Evolutionary conservation across 2,329 filamentous ascomycete species (phyloP).

Genomic region (Monosporascus sp.): DNA sequence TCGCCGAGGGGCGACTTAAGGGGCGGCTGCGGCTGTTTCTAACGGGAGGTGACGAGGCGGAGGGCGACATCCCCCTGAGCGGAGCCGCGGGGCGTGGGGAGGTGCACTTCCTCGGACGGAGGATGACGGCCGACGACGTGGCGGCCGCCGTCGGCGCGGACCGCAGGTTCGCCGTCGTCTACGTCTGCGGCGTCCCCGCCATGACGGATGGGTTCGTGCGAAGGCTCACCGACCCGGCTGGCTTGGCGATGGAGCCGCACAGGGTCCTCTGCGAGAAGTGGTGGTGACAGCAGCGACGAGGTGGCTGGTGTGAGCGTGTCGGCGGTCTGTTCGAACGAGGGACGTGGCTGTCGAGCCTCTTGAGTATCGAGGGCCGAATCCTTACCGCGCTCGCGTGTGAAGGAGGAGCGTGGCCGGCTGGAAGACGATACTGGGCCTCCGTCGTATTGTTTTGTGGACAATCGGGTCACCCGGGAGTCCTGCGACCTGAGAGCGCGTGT

Average conservation of each 20-base stretch:
- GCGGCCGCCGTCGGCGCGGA: conserved; percentile 31
- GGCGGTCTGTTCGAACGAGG: too few relatives aligned
- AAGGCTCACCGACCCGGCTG: conserved; percentile 30
- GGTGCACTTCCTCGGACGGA: conserved; percentile 29
- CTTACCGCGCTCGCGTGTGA: too few relatives aligned
- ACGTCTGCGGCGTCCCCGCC: conserved; percentile 61
- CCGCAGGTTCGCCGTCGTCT: conserved; percentile 46
- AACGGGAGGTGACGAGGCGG: conserved; percentile 25
- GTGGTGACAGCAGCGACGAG: conserved; percentile 43
- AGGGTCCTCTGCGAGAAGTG: conserved; percentile 57
- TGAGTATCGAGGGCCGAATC: too few relatives aligned
- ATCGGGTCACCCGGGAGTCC: too few relatives aligned
- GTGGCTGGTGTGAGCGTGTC: too few relatives aligned
- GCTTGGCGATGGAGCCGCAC: conserved; percentile 35
- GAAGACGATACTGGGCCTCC: too few relatives aligned
- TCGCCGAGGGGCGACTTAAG: conserved; percentile 29
- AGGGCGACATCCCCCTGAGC: conserved; percentile 1
- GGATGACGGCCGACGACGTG: conserved; percentile 40
- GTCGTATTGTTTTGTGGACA: too few relatives aligned
- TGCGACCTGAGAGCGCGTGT: too few relatives aligned
- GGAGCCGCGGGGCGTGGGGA: conserved; percentile 12
- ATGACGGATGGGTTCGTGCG: conserved; percentile 66
- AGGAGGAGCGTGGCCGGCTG: too few relatives aligned
- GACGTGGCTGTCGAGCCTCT: too few relatives aligned
- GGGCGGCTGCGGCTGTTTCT: conserved; percentile 44